Evolutionary conservation across 2,329 filamentous ascomycete species (phyloP).

Genomic region (Dendrostoma leiphaemia): DNA sequence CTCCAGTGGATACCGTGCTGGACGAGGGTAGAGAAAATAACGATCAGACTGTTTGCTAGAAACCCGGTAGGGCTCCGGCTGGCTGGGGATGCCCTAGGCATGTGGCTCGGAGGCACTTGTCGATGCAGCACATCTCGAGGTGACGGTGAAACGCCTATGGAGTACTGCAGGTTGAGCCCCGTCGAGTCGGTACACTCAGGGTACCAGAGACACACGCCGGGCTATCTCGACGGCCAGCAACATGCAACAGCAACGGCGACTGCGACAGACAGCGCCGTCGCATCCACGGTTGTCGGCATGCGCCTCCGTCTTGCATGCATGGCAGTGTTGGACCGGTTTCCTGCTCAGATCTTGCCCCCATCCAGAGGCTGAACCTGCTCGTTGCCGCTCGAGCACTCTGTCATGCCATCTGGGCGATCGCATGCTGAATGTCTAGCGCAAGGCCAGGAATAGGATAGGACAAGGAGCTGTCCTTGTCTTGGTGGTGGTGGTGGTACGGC

Average conservation of each 20-base stretch:
- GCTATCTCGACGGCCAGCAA: constrained; percentile 16
- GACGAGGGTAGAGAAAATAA: background rate
- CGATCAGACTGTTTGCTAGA: constrained; percentile 1
- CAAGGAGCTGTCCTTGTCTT: background rate
- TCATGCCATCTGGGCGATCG: no score
- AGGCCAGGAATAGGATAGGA: background rate
- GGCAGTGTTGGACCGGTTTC: background rate
- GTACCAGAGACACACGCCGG: constrained; percentile 11
- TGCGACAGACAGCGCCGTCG: background rate
- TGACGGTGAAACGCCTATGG: constrained; percentile 7
- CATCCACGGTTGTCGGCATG: background rate
- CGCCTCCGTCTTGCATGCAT: no score
- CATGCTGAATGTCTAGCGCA: no score
- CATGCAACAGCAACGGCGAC: background rate
- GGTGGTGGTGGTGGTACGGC: background rate
- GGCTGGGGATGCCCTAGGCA: background rate
- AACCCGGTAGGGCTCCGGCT: no score
- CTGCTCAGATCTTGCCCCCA: background rate
- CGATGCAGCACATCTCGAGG: constrained; percentile 4
- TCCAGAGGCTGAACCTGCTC: background rate
- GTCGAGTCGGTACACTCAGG: constrained; percentile 11
- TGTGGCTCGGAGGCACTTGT: constrained; percentile 9
- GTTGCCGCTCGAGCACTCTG: no score
- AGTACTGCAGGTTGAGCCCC: constrained; percentile 6
- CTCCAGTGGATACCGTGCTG: background rate